A percentile compares a stretch with the other conserved stretches of the same genome.
Evolutionary conservation across 768 basidiomycete genomes (phyloP).

Genomic region (Panellus pusillus): DNA sequence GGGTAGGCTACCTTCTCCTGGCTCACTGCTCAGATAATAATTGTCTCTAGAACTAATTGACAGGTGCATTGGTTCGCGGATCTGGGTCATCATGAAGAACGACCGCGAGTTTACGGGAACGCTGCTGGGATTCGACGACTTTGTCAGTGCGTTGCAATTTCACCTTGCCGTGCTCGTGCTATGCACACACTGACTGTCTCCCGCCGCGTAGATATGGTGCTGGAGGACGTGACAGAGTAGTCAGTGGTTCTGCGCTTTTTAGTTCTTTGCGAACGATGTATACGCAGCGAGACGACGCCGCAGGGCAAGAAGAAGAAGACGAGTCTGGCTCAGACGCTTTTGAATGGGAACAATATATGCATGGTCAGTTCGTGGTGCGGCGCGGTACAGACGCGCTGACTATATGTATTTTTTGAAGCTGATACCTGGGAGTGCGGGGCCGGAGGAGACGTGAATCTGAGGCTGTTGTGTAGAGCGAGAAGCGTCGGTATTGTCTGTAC

Average conservation of each 20-base stretch:
- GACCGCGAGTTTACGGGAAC: conserved; percentile 97
- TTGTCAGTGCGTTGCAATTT: conserved; percentile 81
- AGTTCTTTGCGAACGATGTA: background rate
- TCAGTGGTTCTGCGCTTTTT: conserved; percentile 39
- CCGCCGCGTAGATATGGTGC: conserved; percentile 70
- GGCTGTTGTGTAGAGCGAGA: background rate
- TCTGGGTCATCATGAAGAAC: conserved; percentile 98
- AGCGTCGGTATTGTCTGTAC: background rate
- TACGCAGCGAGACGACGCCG: conserved; percentile 76
- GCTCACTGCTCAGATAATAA: background rate
- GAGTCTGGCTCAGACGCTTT: conserved; percentile 79
- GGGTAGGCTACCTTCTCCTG: conserved; percentile 42
- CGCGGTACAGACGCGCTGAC: background rate
- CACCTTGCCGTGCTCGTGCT: background rate
- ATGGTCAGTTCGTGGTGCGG: conserved; percentile 60
- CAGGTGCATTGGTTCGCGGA: conserved; percentile 92
- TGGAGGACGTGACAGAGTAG: conserved; percentile 98
- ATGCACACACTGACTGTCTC: background rate
- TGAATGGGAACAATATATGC: conserved; percentile 96
- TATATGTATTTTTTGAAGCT: conserved; percentile 38
- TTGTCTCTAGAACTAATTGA: conserved; percentile 81
- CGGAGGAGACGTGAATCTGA: conserved; percentile 37
- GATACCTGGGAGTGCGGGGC: conserved; percentile 71
- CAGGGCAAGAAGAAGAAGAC: conserved; percentile 80
- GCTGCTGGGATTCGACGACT: conserved; percentile 95